Percentiles rank a stretch among this genome's conserved stretches.
Evolutionary conservation across 345 rosid species (phyloP).

Genomic region (Carallia brachiata): DNA sequence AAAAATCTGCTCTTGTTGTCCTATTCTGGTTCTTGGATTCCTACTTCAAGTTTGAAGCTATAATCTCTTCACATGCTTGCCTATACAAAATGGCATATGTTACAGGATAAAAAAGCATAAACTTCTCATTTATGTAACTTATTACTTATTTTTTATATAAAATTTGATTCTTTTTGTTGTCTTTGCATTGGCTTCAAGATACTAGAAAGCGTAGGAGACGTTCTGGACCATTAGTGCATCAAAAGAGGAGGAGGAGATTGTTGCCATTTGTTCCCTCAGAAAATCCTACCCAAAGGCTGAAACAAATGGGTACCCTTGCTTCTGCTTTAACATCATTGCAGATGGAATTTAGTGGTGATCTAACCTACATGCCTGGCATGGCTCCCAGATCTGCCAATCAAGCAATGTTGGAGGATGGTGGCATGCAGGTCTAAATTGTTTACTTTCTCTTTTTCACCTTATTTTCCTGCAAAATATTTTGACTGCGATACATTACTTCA

Average conservation of each 20-base stretch:
- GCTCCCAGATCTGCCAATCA: constrained; percentile 78
- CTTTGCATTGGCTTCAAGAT: constrained; percentile 33
- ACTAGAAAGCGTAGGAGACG: constrained; percentile 61
- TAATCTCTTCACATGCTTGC: background rate
- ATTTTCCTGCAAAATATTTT: background rate
- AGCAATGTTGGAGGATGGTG: constrained; percentile 69
- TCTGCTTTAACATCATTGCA: constrained; percentile 67
- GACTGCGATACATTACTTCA: background rate
- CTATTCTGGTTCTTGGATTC: background rate
- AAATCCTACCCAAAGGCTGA: constrained; percentile 55
- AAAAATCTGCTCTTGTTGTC: no score
- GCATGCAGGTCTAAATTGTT: constrained; percentile 69
- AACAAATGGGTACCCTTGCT: constrained; percentile 84
- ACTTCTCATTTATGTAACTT: constrained; percentile 11
- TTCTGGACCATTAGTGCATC: constrained; percentile 61
- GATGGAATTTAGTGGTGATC: constrained; percentile 64
- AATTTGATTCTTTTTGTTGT: constrained; percentile 19
- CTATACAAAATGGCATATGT: no score
- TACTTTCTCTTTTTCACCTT: background rate
- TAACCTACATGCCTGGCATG: constrained; percentile 59
- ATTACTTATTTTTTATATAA: constrained; percentile 10
- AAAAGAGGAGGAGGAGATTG: constrained; percentile 73
- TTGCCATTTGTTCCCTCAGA: constrained; percentile 71
- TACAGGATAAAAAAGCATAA: background rate
- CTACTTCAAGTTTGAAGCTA: background rate